phyloP scores from a whole-genome alignment of 2,329 filamentous ascomycete genomes.

The Thelonectria discophora region DNA sequence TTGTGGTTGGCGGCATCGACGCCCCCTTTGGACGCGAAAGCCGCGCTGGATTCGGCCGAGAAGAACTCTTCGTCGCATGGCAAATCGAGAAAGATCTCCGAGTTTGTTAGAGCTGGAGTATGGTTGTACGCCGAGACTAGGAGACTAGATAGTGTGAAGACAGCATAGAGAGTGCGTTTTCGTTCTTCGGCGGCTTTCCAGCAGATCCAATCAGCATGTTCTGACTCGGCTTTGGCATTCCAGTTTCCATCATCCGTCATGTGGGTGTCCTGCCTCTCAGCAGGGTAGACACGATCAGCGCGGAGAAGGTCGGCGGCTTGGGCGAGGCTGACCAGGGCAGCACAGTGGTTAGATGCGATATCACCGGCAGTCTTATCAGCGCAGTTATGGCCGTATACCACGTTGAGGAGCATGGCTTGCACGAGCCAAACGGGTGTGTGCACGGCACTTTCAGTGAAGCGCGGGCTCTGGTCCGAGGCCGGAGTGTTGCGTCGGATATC shows the following conservation, averaged over 20 bases:
- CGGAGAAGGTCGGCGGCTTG: constrained; percentile 80
- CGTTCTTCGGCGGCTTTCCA: constrained; percentile 92
- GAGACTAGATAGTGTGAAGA: constrained; percentile 91
- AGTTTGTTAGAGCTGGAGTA: constrained; percentile 89
- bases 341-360: constrained; percentile 91
- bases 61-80: constrained; percentile 95
- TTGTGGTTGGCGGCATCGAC: constrained; percentile 73
- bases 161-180: constrained; percentile 89
- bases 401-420: constrained; percentile 95
- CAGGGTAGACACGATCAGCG: constrained; percentile 55
- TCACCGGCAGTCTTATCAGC: constrained; percentile 90
- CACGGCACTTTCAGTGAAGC: constrained; percentile 66
- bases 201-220: constrained; percentile 74
- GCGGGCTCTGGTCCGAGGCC: constrained; percentile 56
- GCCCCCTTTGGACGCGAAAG: constrained; percentile 82
- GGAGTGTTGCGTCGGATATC: constrained; percentile 64
- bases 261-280: constrained; percentile 62
- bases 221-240: constrained; percentile 58
- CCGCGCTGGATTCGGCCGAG: constrained; percentile 81
- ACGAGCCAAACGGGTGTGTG: constrained; percentile 93
- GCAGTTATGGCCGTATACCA: constrained; percentile 95
- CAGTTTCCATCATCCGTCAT: constrained; percentile 63
- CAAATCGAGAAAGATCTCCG: constrained; percentile 87
- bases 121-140: constrained; percentile 94
- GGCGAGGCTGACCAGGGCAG: constrained; percentile 88